These are phyloP conservation scores for Plasmodium fragile DNA, from an alignment of 169 alveolate species.

Conservation along the genomic window DNA sequence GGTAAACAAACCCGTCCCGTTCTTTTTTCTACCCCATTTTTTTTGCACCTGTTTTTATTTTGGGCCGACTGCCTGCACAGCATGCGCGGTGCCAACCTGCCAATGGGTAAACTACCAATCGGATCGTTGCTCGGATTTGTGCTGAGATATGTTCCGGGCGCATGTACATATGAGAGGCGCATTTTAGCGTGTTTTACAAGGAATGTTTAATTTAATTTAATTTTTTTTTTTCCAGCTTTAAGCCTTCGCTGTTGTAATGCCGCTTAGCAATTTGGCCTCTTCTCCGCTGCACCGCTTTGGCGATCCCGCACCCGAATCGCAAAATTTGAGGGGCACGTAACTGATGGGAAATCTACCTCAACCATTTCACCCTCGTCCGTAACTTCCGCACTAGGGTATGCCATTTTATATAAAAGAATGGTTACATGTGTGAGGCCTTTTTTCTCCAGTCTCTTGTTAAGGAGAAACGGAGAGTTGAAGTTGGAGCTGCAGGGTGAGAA, in stretches of 20 bases:
- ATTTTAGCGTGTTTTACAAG: neutral
- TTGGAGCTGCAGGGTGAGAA: neutral
- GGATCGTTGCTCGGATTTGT: neutral
- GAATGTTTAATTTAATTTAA: no score
- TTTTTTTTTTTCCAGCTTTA: neutral
- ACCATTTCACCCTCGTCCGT: neutral
- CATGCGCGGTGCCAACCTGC: neutral
- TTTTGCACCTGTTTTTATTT: neutral
- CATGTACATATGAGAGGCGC: neutral
- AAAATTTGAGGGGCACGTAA: neutral
- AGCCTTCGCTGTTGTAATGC: neutral
- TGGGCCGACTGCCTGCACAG: neutral
- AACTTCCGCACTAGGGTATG: neutral
- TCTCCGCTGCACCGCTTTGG: neutral
- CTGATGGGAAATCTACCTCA: neutral
- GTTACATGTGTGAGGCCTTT: neutral
- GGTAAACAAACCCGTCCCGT: neutral
- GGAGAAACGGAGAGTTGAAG: neutral
- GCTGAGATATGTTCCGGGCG: neutral
- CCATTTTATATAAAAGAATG: neutral
- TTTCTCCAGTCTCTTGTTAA: neutral
- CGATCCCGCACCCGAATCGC: neutral
- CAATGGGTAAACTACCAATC: neutral
- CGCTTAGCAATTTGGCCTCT: neutral
- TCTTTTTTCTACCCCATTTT: neutral